A percentile compares a stretch with the other conserved stretches of the same genome.
These are phyloP conservation scores for Megacollybia platyphylla DNA, from an alignment of 1,284 basidiomycete species.

Conservation along the genomic window DNA sequence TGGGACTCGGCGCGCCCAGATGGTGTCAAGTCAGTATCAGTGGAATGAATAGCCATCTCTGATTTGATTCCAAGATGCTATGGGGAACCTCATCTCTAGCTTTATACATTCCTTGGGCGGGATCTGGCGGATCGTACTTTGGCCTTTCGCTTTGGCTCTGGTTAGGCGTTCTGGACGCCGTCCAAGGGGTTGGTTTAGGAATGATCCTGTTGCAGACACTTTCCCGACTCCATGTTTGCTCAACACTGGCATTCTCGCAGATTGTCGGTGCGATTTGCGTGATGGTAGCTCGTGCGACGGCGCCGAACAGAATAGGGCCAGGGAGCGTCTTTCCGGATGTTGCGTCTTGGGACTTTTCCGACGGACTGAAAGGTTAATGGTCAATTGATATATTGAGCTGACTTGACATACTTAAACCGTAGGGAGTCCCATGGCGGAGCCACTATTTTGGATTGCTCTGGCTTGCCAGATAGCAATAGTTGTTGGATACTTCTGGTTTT, in stretches of 20 bases:
- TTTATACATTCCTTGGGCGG: conserved; percentile 87
- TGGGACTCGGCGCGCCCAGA: conserved; percentile 81
- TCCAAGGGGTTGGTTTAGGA: conserved; percentile 87
- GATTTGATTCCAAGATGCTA: conserved; percentile 40
- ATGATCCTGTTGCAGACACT: conserved; percentile 90
- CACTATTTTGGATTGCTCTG: conserved; percentile 83
- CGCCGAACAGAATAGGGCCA: conserved; percentile 73
- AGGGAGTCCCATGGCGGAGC: conserved; percentile 66
- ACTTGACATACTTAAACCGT: conserved; percentile 1
- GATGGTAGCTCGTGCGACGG: conserved; percentile 79
- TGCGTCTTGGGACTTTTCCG: conserved; percentile 73
- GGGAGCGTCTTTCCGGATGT: conserved; percentile 86
- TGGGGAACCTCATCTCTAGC: conserved; percentile 85
- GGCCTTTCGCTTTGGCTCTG: conserved; percentile 84
- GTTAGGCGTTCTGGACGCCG: conserved; percentile 85
- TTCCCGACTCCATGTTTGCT: conserved; percentile 85
- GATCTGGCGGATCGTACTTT: conserved; percentile 72
- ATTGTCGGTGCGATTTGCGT: conserved; percentile 73
- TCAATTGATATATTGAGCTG: background rate
- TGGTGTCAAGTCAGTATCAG: conserved; percentile 69
- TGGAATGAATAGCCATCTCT: background rate
- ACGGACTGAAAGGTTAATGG: conserved; percentile 42
- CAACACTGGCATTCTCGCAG: conserved; percentile 80
- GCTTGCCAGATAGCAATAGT: conserved; percentile 74
- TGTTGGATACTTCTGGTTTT: conserved; percentile 90